Base-by-base conservation (phyloP, 805 yeast species). In the Jamesozyma spencerorum region DNA sequence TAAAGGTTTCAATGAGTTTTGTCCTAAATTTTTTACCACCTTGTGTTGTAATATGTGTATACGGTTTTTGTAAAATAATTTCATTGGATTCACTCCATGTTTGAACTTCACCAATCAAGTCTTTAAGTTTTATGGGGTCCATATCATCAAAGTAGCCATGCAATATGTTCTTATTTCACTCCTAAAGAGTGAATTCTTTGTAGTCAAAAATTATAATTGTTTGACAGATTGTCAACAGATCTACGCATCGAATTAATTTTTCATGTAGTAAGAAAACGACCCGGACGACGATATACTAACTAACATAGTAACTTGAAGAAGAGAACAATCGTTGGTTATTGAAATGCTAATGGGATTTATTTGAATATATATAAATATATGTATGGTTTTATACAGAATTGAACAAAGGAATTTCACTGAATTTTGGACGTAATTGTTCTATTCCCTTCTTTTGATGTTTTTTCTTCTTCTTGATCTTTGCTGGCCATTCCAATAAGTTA, bases 11-110 rank as follows among this genome's bases (percentile, higher is more conserved):
- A 2, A 81, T 70, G 45, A 79, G 54, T 35, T 61, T 50, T 2
- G 64, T 56, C 30, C 85, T 63, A 42, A 79, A 51, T 39, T 76
- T 73, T 54, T 80, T 79, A 11, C 85, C 85, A 1, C 73, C 70
- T 22, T 69, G 69, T 10, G 62, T 50, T 15, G 65, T 62, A 10
- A 79, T 60, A 50, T 79, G 77, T 3, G 57, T 49, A 48, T 66
- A 79, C 1, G 86, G 85, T 12, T 58, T 59, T 15, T 51, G 48
- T 12, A 68, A 43, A 1, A 57, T 44, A 2, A 35, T 36, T 38
- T 66, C 69, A 34, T 58, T 49, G 3, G 47, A 45, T 0, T 48
- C 51, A 13, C 45, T 47, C 68, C 68, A 64, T 19, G 38, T 17
- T 8, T 62, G 60, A 15, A 42, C 39, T 1, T 33, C 28, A 12